Evolutionary conservation across 1,139 yeast genomes (phyloP).

Genomic region (Geotrichum australiense): DNA sequence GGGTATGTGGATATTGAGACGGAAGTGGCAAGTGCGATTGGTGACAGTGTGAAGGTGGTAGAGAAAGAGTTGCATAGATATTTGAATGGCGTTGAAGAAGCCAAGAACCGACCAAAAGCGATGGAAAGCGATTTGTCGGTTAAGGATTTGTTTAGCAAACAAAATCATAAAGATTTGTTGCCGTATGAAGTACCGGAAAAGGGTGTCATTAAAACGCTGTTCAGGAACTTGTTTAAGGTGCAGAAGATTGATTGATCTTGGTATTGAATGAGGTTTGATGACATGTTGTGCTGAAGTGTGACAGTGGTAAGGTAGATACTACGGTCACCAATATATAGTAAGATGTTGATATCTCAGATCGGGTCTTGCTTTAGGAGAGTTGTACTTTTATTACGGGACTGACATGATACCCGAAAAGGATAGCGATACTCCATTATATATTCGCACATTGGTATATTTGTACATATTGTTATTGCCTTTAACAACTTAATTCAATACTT

Average conservation of each 20-base stretch:
- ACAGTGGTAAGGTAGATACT: no score
- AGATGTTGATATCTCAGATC: no score
- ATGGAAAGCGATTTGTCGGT: neutral
- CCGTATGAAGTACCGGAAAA: slow-evolving; percentile 17
- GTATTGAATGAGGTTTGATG: no score
- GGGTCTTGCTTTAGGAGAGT: no score
- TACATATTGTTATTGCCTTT: no score
- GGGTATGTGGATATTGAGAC: slow-evolving; percentile 48
- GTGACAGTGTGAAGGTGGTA: neutral
- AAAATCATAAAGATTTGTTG: neutral
- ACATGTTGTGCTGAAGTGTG: no score
- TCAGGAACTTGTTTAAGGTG: slow-evolving; percentile 20
- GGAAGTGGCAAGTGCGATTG: neutral
- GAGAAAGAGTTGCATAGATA: neutral
- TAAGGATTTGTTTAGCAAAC: slow-evolving; percentile 1
- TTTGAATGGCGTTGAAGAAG: neutral
- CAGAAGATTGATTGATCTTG: slow-evolving; percentile 26
- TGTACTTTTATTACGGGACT: no score
- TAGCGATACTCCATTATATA: no score
- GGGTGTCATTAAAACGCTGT: slow-evolving; percentile 35
- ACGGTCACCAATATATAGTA: no score
- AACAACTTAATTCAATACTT: no score
- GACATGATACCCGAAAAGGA: no score
- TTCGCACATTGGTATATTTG: no score
- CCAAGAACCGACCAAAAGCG: neutral